Conservation (phyloP, 2,329 filamentous ascomycete genomes). For the Talaromyces sp. region DNA sequence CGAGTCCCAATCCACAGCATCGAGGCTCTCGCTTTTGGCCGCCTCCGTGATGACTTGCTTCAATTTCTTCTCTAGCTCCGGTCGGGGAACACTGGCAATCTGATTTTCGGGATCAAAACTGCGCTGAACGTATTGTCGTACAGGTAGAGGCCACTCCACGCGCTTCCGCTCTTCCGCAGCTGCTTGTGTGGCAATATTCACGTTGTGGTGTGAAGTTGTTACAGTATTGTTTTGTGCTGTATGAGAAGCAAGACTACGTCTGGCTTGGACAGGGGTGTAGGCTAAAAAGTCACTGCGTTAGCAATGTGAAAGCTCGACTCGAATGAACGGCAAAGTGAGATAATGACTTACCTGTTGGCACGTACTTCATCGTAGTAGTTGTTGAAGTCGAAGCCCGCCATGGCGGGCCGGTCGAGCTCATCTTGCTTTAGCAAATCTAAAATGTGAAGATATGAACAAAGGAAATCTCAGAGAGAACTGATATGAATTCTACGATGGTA, state of each 20-base stretch:
- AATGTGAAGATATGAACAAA: slow-evolving; percentile 17
- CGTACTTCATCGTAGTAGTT: slow-evolving; percentile 29
- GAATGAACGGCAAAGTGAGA: slow-evolving; percentile 4
- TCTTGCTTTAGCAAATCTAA: slow-evolving; percentile 23
- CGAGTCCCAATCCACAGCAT: slow-evolving; percentile 74
- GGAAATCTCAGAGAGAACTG: slow-evolving; percentile 12
- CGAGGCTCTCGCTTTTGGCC: slow-evolving; percentile 68
- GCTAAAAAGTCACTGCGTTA: slow-evolving; percentile 44
- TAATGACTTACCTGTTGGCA: slow-evolving; percentile 31
- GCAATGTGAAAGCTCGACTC: not conserved
- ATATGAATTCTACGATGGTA: slow-evolving; percentile 17
- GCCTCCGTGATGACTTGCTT: slow-evolving; percentile 81
- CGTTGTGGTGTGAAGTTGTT: slow-evolving; percentile 23
- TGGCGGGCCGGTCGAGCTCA: slow-evolving; percentile 40
- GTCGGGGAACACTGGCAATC: slow-evolving; percentile 57
- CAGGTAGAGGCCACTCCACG: slow-evolving; percentile 75
- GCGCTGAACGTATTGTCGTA: slow-evolving; percentile 82
- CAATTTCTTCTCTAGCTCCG: slow-evolving; percentile 78
- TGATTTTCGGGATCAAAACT: slow-evolving; percentile 75
- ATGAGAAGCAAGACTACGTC: slow-evolving; percentile 55
- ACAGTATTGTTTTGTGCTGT: slow-evolving; percentile 22
- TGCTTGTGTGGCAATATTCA: slow-evolving; percentile 28
- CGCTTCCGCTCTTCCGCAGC: slow-evolving; percentile 46
- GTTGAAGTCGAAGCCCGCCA: slow-evolving; percentile 36
- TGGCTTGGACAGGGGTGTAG: slow-evolving; percentile 60